Conservation (phyloP, 169 alveolate species). For the Plasmodium billcollinsi region DNA sequence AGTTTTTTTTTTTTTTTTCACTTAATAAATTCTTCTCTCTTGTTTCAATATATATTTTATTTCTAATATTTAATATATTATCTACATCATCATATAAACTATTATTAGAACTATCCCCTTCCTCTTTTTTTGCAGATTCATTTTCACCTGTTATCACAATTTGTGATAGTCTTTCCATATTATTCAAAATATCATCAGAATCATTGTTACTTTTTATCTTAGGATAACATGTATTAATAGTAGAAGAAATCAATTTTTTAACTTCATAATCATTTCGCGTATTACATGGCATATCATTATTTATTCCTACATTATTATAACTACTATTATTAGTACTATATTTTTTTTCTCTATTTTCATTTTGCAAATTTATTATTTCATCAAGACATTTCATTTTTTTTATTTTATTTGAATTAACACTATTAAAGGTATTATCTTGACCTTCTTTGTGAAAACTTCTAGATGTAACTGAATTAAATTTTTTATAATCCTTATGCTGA, state of each 20-base stretch:
- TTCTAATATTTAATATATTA: slow-evolving; percentile 51
- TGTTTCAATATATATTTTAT: slow-evolving; percentile 46
- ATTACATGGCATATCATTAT: too few relatives aligned
- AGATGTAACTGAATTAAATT: background rate
- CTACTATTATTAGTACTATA: too few relatives aligned
- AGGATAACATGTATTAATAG: slow-evolving; percentile 65
- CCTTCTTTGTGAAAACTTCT: background rate
- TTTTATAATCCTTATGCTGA: background rate
- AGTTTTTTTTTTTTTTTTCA: background rate
- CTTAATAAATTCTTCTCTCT: slow-evolving; percentile 19
- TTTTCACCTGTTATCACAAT: slow-evolving; percentile 30
- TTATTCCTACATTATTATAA: too few relatives aligned
- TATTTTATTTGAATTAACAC: background rate
- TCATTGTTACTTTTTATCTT: slow-evolving; percentile 36
- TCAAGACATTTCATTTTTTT: background rate
- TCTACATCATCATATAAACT: slow-evolving; percentile 66
- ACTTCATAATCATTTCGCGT: slow-evolving; percentile 34
- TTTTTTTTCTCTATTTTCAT: too few relatives aligned
- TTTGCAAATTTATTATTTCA: background rate
- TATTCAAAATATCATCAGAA: slow-evolving; percentile 48
- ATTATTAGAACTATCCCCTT: slow-evolving; percentile 17
- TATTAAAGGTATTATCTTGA: background rate
- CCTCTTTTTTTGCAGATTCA: background rate
- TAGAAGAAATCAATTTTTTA: slow-evolving; percentile 25
- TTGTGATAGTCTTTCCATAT: slow-evolving; percentile 61